Conservation (phyloP, 176 grass and related monocot species). For the Urochloa ruziziensis region DNA sequence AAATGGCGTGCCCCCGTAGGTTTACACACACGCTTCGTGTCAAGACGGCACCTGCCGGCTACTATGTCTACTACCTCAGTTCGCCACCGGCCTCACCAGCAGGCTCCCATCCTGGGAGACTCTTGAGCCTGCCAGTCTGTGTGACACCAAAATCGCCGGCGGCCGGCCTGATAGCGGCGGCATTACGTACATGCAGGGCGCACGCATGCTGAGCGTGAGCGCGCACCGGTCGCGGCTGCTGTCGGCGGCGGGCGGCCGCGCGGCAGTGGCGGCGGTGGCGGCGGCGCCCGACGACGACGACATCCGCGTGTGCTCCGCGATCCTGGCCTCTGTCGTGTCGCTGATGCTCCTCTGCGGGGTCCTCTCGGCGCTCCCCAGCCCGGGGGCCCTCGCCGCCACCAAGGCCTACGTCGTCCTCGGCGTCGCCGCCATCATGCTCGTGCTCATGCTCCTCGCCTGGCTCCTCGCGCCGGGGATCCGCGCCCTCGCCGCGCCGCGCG, state of each 20-base stretch:
- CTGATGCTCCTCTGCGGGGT: slow-evolving; percentile 3
- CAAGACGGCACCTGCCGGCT: no score
- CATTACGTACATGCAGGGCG: neutral
- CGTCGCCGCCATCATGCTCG: neutral
- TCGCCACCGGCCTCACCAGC: neutral
- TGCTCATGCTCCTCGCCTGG: neutral
- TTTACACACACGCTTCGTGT: neutral
- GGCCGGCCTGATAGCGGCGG: no score
- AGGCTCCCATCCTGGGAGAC: neutral
- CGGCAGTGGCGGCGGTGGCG: no score
- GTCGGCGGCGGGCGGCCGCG: neutral
- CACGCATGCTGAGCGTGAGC: neutral
- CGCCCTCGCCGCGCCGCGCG: neutral
- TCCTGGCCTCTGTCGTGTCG: neutral
- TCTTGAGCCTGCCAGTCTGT: neutral
- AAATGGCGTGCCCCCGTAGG: neutral
- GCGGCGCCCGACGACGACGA: neutral
- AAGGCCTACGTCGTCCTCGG: neutral
- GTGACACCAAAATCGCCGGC: neutral
- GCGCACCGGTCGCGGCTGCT: neutral
- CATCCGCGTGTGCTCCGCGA: neutral
- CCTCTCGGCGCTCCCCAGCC: neutral
- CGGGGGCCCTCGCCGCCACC: neutral
- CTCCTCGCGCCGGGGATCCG: neutral
- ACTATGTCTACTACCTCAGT: neutral